These are phyloP conservation scores for Neurospora sp. DNA, from an alignment of 495 filamentous ascomycete species.

Conservation along the genomic window DNA sequence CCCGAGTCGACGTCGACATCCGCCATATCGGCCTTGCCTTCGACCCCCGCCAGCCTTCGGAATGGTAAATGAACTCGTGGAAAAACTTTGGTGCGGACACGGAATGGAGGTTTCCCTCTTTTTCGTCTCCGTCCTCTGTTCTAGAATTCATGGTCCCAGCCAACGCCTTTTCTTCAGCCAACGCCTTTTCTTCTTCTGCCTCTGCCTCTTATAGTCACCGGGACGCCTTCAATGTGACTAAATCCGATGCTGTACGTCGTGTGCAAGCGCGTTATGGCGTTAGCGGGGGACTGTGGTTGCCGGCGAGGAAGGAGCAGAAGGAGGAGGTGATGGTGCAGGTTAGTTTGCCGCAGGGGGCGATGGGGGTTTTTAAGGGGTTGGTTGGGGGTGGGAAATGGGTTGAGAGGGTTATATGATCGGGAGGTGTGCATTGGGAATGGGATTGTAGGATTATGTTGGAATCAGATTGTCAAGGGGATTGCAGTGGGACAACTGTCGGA, in stretches of 20 bases:
- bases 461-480: background rate
- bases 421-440: background rate
- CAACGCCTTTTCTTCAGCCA: background rate
- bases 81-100: background rate
- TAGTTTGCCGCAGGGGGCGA: background rate
- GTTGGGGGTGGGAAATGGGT: background rate
- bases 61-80: background rate
- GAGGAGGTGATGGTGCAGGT: background rate
- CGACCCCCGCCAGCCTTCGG: background rate
- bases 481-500: background rate
- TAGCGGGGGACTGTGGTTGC: background rate
- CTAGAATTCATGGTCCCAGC: background rate
- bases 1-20: background rate
- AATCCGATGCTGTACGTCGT: background rate
- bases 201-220: background rate
- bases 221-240: background rate
- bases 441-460: background rate
- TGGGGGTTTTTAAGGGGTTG: background rate
- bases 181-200: background rate
- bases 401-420: background rate
- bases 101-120: background rate
- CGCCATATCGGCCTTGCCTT: background rate
- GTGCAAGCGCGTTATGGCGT: background rate
- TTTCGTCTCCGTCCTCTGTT: background rate
- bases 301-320: background rate